These are phyloP conservation scores for Rubus parviflorus DNA, from an alignment of 306 rosid species.

Conservation along the genomic window DNA sequence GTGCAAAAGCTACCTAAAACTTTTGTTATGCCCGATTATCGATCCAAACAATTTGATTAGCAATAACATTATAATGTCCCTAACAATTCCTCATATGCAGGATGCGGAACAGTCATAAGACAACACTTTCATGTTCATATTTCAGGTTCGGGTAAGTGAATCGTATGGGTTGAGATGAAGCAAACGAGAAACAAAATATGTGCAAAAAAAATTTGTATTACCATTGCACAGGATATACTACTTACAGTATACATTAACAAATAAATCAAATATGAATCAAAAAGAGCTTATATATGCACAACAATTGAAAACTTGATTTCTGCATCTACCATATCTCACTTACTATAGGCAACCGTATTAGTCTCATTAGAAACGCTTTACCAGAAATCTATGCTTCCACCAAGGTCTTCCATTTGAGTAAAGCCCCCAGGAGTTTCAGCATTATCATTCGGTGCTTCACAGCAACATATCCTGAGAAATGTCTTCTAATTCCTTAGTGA, in stretches of 20 bases:
- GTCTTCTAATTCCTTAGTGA: slow-evolving; percentile 18
- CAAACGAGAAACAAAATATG: background rate
- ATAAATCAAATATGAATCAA: slow-evolving; percentile 8
- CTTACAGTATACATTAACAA: slow-evolving; percentile 9
- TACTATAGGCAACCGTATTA: background rate
- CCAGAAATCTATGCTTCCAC: background rate
- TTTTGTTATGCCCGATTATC: no score
- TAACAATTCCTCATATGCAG: background rate
- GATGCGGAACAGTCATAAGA: background rate
- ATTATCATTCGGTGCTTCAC: background rate
- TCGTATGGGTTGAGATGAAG: background rate
- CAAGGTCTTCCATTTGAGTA: background rate
- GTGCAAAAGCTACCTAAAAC: no score
- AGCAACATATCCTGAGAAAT: background rate
- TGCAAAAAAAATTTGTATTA: background rate
- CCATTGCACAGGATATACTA: background rate
- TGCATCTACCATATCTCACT: background rate
- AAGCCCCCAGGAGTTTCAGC: background rate
- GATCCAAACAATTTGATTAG: no score
- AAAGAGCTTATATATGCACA: background rate
- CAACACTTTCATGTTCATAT: background rate
- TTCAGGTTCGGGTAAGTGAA: background rate
- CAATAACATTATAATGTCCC: background rate
- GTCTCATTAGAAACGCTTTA: background rate
- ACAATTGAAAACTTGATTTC: slow-evolving; percentile 16